Evolutionary conservation across 768 basidiomycete species (phyloP), one percentile per base, ranked within the genome.

Genomic region (Holtermanniella nyarrowii): DNA sequence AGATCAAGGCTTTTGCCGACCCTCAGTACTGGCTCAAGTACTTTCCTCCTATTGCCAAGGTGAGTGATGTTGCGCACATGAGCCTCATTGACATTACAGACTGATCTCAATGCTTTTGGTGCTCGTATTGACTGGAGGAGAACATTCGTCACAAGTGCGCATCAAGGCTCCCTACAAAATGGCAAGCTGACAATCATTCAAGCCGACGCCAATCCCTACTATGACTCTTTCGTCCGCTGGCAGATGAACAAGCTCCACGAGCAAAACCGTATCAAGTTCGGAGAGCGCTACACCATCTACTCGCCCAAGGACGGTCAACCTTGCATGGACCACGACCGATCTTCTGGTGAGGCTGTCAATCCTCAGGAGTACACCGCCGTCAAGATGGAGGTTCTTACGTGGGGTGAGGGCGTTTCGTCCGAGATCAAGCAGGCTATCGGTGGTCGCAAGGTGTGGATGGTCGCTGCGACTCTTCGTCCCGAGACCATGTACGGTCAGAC

Each of bases 401-500:
- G 87, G 85, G 83, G 85, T 57, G 76, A 78, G 21, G 78, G 75
- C 12, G 86, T 86, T 1, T 79, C 80, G 57, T 74, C 75, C 20
- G 75, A 72, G n/a, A 71, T 93, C 45, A 80, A 78, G 48, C 77
- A 76, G 52, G 83, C 85, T 56, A 76, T 84, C 21, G 83, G 82
- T 5, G 83, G 81, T 14, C 81, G 86, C 58, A 87, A 84, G 62
- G 85, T 95, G 1, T 93, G 76, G 73, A 74, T 99, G 65, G 88
- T 95, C n/a, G 89, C 95, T 43, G 95, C 93, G 18, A 96, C 95
- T 2, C 76, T 99, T 52, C 80, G 95, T 41, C 88, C 95, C 0
- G 95, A 99, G 74, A 99, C 95, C 0, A 93, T 96, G 95, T 93
- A 96, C 69, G 95, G 93, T 21, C 91, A 97, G 74, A 97, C 91